These are phyloP conservation scores for Pichia sp. DNA, from an alignment of 1,139 yeast species.

Conservation along the genomic window DNA sequence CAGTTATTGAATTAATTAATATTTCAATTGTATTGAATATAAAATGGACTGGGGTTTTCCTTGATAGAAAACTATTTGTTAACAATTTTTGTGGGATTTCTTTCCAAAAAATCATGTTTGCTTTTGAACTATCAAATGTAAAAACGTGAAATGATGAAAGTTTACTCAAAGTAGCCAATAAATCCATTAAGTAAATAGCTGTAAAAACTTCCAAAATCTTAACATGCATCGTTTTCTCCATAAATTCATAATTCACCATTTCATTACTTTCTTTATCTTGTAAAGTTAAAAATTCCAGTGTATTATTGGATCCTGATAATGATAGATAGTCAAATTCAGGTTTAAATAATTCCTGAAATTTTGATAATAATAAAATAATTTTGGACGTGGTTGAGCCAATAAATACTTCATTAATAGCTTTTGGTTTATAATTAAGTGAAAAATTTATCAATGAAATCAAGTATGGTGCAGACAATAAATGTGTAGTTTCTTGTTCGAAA, in stretches of 20 bases:
- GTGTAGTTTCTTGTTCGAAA: conserved; percentile 26
- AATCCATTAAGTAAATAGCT: conserved; percentile 47
- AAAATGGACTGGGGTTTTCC: conserved; percentile 25
- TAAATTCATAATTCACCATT: conserved; percentile 20
- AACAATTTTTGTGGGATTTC: conserved; percentile 22
- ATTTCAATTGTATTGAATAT: conserved; percentile 36
- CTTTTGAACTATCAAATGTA: conserved; percentile 7
- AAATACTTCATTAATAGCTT: conserved; percentile 41
- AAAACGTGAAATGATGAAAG: conserved; percentile 19
- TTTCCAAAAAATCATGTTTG: conserved; percentile 21
- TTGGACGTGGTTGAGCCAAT: conserved; percentile 20
- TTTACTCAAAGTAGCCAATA: conserved; percentile 39
- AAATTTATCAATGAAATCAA: conserved; percentile 48
- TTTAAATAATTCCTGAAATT: conserved; percentile 22
- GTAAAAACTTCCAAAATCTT: conserved; percentile 44
- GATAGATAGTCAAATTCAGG: conserved; percentile 24
- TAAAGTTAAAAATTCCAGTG: conserved; percentile 1
- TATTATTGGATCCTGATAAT: conserved; percentile 11
- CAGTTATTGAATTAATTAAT: conserved; percentile 35
- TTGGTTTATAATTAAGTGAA: conserved; percentile 48
- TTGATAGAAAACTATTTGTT: conserved; percentile 24
- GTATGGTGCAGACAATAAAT: conserved; percentile 45
- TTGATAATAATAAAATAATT: conserved; percentile 16
- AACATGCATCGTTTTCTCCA: conserved; percentile 37
- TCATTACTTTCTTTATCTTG: conserved; percentile 14